Evolutionary conservation across 2,329 filamentous ascomycete genomes (phyloP).

Genomic region (Colletotrichum sp.): DNA sequence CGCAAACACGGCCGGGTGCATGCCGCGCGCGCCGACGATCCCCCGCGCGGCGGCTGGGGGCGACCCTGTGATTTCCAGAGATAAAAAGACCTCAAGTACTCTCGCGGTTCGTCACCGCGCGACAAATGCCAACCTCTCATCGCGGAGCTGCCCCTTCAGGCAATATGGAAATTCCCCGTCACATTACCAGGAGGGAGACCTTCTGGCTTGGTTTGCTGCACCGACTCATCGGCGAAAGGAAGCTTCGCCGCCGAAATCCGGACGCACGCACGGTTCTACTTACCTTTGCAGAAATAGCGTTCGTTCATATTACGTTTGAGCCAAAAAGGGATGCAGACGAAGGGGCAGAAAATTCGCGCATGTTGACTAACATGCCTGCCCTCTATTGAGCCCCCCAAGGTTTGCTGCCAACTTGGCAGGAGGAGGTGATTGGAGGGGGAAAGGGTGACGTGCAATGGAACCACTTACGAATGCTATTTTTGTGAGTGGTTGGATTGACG

Average conservation of each 20-base stretch:
- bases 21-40: not conserved
- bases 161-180: not conserved
- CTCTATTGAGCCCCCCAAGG: not conserved
- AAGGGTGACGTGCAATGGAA: not conserved
- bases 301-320: not conserved
- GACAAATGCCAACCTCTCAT: too few relatives aligned
- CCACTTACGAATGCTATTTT: not conserved
- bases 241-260: not conserved
- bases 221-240: not conserved
- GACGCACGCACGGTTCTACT: not conserved
- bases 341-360: not conserved
- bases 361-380: not conserved
- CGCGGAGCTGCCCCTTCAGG: not conserved
- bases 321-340: too few relatives aligned
- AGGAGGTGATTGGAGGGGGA: not conserved
- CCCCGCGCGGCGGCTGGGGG: not conserved
- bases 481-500: not conserved
- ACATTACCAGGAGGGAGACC: too few relatives aligned
- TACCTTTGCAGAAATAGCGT: not conserved
- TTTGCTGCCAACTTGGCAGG: not conserved
- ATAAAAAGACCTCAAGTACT: not conserved
- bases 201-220: too few relatives aligned
- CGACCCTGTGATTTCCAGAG: not conserved
- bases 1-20: not conserved
- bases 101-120: not conserved